Conservation (phyloP, 139 green algal genomes). For the Pseudopediastrum boryanum region DNA sequence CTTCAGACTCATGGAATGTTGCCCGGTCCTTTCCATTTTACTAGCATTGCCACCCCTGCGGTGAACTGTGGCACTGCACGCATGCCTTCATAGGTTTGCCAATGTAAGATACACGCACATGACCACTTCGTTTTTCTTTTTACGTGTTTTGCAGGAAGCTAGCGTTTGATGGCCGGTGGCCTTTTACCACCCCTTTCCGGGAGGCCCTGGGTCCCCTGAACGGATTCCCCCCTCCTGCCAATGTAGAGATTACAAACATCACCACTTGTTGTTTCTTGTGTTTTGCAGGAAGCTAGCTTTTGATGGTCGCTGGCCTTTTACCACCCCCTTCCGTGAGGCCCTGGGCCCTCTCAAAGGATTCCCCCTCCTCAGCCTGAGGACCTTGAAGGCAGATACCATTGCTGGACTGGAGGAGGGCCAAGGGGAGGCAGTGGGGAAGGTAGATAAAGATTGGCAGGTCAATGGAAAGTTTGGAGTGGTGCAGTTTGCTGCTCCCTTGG, state of each 20-base stretch:
- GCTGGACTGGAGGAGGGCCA: constrained; percentile 44
- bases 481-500: constrained; percentile 43
- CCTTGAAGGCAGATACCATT: constrained; percentile 62
- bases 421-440: constrained; percentile 13
- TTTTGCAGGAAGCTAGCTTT: constrained; percentile 47
- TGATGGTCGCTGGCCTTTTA: constrained; percentile 60
- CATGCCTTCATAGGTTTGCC: no score
- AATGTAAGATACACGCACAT: no score
- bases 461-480: constrained; percentile 64
- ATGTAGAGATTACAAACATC: no score
- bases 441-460: constrained; percentile 51
- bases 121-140: neutral
- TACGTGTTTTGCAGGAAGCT: constrained; percentile 49
- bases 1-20: no score
- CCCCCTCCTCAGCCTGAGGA: constrained; percentile 55
- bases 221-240: constrained; percentile 37
- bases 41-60: no score
- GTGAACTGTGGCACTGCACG: no score
- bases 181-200: constrained; percentile 42
- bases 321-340: constrained; percentile 38
- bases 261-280: neutral
- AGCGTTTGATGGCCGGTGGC: constrained; percentile 58
- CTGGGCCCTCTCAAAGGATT: constrained; percentile 25
- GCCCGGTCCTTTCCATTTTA: no score
- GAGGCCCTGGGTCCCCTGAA: constrained; percentile 14